Evolutionary conservation across 2,329 filamentous ascomycete species (phyloP), one percentile per base, ranked within the genome.

Genomic region (Trichoderma guizhouense): DNA sequence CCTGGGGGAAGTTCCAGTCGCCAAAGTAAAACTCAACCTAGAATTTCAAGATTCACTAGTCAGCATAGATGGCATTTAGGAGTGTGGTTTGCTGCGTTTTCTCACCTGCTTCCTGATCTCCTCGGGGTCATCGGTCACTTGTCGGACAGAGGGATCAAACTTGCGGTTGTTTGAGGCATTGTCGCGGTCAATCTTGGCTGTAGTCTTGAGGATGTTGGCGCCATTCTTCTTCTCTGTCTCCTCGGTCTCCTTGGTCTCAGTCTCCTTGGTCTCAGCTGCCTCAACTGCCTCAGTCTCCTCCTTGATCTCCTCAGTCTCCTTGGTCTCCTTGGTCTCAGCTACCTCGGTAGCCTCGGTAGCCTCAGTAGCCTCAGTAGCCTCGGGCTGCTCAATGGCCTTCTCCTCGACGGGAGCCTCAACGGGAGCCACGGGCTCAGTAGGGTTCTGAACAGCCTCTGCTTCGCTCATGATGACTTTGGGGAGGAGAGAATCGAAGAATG

Each of bases 11-110:
- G 83, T 98, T 98, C 78, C 91, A 93, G 81, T 97, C 93, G 78
- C 93, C 93, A 83, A 98, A 97, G 87, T 98, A 98, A 83, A 97
- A 98, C 81, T 98, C 94, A 77, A 97, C 93, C 92, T 97, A 14
- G 5, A 76, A 7, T 58, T 34, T 66, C 14, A 60, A 64, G 12
- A 18, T 28, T 24, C 1, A 18, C 32, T 43, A 24, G 18, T 71
- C 36, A 53, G 67, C 11, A 36, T 26, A 2, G 12, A 26, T 26
- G 11, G 21, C 7, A 12, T 53, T 53, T 26, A 1, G 3, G 18
- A 15, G 21, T 57, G 7, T 51, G 3, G n/a, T 6, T 9, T 69
- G 8, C 8, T 24, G 28, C 6, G 32, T 0, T 43, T 47, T 47
- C 80, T 79, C 85, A 93, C 92, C 87, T 97, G 95, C 79, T 91